Evolutionary conservation across 1,284 basidiomycete genomes (phyloP), one percentile per base, ranked within the genome.

Genomic region (Trichosporon inkin): DNA sequence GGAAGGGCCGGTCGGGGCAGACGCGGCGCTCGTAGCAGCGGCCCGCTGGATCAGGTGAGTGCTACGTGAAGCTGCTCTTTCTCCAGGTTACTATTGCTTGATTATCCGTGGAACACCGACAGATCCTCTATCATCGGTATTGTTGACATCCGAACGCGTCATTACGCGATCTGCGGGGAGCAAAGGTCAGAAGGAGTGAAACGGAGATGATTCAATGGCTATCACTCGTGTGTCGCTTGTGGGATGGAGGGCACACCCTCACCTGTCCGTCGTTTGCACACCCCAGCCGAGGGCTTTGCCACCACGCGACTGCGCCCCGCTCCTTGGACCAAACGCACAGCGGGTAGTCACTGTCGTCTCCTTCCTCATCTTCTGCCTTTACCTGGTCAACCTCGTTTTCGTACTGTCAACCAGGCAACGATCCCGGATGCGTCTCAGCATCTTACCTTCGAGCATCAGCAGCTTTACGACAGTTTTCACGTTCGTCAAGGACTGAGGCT

Each of bases 21-120:
- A 19, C 44, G 44, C 24, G 44, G 44, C 10, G 44, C 44, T 16
- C 44, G 44, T 28, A 49, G 44, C 44, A 32, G 24, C 44, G 44
- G 44, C 16, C 44, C 44, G 44, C 24, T 49, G 44, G 44, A 49
- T 49, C 44, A 49, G 44, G 44, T 49, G 10, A 49, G 44, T 49
- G 28, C 44, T 32, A 32, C 44, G 22, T 49, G 44, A 49, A 49
- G 44, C 44, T 49, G 44, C 44, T 49, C n/a, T 24, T 49, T 49
- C 44, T 49, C 24, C 44, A 49, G 44, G 44, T 49, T 32, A 49
- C 28, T 24, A 28, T 24, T 49, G 44, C 44, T 49, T 49, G 44
- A 28, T 24, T n/a, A 22, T 49, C 41, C 24, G 44, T 49, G 44
- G 44, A 32, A 49, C 44, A 24, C 22, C 44, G 22, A 32, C 44